Base-by-base conservation (phyloP, 1,139 yeast species). In the Nadsonia commutata region DNA sequence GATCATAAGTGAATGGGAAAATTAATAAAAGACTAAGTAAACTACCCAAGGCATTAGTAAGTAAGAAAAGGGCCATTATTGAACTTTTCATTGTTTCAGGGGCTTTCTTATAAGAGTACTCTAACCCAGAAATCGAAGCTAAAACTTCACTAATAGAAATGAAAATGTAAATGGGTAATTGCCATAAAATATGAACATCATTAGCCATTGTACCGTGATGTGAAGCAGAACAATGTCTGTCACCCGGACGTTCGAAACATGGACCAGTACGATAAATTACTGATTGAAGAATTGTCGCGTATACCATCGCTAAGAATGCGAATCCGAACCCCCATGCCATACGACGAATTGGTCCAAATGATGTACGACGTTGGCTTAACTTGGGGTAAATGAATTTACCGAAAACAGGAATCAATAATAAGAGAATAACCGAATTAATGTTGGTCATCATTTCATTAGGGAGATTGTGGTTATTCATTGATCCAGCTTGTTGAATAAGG, bases 251-350 rank as follows among this genome's bases (percentile, higher is more conserved):
- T 49, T 76, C 72, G 52, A 76, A 83, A 70, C 94, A 83, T 46
- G 93, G 88, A 22, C 85, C 84, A 5, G 82, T 67, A 40, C 64
- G 58, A 65, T 85, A 85, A 49, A 86, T 78, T 56, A 67, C 68
- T 56, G 77, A 75, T 64, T 86, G 95, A 50, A 83, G 70, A 39
- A 82, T 77, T n/a, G 94, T 88, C 44, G 94, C 93, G 56, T 80
- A 77, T 22, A 77, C 72, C 78, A 82, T 80, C 36, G 94, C 73
- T 38, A 71, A 54, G 3, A 86, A 62, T 43, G 80, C 86, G 47
- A 82, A 68, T 60, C 79, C 61, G 66, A 85, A 85, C 11, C 96
- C 95, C 50, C 69, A 67, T 56, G 72, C 69, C 52, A 86, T 85
- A 60, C 83, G 76, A 47, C 84, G 70, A 53, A 83, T 75, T 37